Evolutionary conservation across 1,284 basidiomycete species (phyloP).

Genomic region (Puccinia hordei): DNA sequence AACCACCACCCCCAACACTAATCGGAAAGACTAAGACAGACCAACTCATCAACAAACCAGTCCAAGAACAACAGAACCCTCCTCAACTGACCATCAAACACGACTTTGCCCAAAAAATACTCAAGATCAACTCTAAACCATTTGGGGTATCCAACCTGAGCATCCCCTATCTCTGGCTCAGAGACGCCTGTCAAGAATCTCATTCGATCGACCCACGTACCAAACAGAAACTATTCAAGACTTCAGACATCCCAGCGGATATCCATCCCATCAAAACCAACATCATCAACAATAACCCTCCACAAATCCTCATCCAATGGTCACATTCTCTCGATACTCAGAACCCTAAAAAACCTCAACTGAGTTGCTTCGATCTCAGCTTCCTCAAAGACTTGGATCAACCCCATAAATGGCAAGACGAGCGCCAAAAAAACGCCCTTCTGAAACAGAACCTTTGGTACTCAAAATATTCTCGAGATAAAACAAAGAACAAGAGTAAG

Average conservation of each 20-base stretch:
- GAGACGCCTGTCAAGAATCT: slow-evolving; percentile 66
- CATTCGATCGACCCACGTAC: slow-evolving; percentile 73
- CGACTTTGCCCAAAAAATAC: neutral
- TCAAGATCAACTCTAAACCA: slow-evolving; percentile 28
- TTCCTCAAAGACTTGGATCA: neutral
- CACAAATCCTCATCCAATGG: slow-evolving; percentile 31
- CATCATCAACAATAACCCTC: neutral
- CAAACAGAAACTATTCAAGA: slow-evolving; percentile 67
- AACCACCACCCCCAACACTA: neutral
- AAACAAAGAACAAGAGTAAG: neutral
- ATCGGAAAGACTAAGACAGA: neutral
- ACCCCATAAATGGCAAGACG: neutral
- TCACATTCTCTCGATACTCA: slow-evolving; percentile 17
- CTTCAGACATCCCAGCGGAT: slow-evolving; percentile 64
- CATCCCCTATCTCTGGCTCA: slow-evolving; percentile 61
- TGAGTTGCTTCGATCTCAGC: slow-evolving; percentile 12
- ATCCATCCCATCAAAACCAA: slow-evolving; percentile 60
- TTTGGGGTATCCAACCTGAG: slow-evolving; percentile 18
- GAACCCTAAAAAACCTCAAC: neutral
- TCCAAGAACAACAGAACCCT: neutral
- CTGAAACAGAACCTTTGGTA: slow-evolving; percentile 27
- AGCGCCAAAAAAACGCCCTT: slow-evolving; percentile 16
- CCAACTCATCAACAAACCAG: neutral
- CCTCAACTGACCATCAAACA: neutral
- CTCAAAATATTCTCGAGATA: neutral